phyloP scores from a whole-genome alignment of 768 basidiomycete genomes.

The Trametes cinnabarina region DNA sequence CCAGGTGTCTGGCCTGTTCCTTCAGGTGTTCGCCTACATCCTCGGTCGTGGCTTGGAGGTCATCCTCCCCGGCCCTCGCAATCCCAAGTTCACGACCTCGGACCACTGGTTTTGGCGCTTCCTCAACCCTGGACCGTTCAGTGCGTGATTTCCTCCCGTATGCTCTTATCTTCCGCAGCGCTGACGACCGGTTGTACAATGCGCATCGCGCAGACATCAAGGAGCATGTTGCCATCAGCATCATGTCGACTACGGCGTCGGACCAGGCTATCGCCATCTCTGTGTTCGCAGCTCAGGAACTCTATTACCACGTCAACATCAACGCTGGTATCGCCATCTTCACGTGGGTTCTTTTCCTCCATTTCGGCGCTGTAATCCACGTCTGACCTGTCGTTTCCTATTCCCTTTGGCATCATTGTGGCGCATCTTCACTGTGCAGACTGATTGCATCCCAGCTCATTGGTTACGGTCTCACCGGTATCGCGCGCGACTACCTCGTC shows the following conservation, averaged over 20 bases:
- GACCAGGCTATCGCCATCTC: constrained; percentile 27
- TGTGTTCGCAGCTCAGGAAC: constrained; percentile 25
- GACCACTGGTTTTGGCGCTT: constrained; percentile 27
- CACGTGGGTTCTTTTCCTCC: constrained; percentile 25
- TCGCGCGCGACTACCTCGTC: constrained; percentile 50
- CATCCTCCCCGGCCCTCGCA: constrained; percentile 24
- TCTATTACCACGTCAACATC: constrained; percentile 37
- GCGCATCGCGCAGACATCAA: constrained; percentile 34
- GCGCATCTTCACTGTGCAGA: background rate
- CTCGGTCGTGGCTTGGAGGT: constrained; percentile 27
- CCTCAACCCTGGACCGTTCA: constrained; percentile 30
- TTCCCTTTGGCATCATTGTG: background rate
- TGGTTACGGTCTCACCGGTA: constrained; percentile 32
- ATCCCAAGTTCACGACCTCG: constrained; percentile 25
- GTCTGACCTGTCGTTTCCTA: background rate
- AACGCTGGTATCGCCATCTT: constrained; percentile 30
- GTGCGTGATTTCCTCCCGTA: constrained; percentile 4
- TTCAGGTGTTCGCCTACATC: constrained; percentile 28
- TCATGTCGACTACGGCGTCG: constrained; percentile 28
- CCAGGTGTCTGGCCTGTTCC: constrained; percentile 23
- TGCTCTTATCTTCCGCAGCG: background rate
- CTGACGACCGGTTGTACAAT: background rate
- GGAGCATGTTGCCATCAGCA: constrained; percentile 33
- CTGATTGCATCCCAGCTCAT: constrained; percentile 31
- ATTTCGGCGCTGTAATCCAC: background rate